Evolutionary conservation across 2,329 filamentous ascomycete genomes (phyloP), one percentile per base, ranked within the genome.

Genomic region (Ploettnerulaceae sp.): DNA sequence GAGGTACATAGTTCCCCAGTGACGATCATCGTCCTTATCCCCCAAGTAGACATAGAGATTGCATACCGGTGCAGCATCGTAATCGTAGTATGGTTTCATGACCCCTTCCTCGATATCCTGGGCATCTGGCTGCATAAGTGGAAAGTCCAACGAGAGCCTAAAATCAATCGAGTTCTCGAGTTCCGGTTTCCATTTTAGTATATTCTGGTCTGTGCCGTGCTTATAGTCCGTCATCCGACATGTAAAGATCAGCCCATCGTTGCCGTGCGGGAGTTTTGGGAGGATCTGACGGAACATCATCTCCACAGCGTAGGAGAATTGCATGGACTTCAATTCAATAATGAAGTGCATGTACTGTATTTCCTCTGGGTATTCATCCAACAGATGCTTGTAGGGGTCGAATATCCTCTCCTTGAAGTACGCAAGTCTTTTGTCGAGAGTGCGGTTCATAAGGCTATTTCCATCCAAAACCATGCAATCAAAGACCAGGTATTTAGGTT

Each of bases 221-320:
- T 84, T 83, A 71, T 98, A 98, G 7, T 84, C 77, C 14, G 87
- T 89, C 58, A 81, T 84, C 54, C 87, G 82, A 69, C 91, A 95
- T n/a, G 93, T 97, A 68, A 97, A 98, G 62, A 98, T 95, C 36
- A 98, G 76, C 5, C 93, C 93, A 65, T 98, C 93, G 65, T 96
- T 97, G 52, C 91, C 90, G 64, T 98, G 93, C 56, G 83, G 84
- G 26, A 98, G 77, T 32, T 75, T 81, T 1, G 89, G 90, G 21
- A 97, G 79, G 34, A 94, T 80, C 47, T 90, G 77, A 56, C 82
- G 80, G 71, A 98, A 95, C 84, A 97, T 95, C 78, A 86, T 86
- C 62, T 89, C 83, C 50, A 94, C 82, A 36, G 82, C 89, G 69
- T 98, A 98, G 38, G 82, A 82, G 57, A 93, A 78, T 66, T 96